These are phyloP conservation scores for Fagopyrum esculentum DNA, from an alignment of 148 eudicot genomes.

Conservation along the genomic window DNA sequence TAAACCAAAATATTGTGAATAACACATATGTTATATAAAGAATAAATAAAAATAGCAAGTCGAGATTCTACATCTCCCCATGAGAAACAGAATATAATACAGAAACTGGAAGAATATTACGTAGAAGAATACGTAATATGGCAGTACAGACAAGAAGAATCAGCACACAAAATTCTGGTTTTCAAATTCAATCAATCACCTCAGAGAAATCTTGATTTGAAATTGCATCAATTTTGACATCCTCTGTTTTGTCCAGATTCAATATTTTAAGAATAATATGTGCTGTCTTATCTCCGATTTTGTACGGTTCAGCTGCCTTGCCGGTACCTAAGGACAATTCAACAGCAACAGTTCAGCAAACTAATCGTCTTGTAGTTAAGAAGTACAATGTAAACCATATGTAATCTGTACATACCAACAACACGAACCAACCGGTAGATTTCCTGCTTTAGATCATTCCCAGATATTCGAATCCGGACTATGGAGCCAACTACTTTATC, in stretches of 20 bases:
- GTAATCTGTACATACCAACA: constrained; percentile 46
- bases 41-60: neutral
- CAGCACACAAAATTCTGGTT: neutral
- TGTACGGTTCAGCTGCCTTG: constrained; percentile 58
- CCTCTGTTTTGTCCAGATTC: constrained; percentile 82
- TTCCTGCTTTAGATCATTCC: constrained; percentile 77
- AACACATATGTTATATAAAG: neutral
- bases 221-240: constrained; percentile 51
- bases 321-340: constrained; percentile 42
- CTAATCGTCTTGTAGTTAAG: neutral
- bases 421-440: constrained; percentile 85
- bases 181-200: constrained; percentile 35
- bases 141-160: neutral
- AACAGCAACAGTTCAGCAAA: neutral
- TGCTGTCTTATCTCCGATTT: constrained; percentile 43
- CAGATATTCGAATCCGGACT: constrained; percentile 74
- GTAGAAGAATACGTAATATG: neutral
- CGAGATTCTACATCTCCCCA: neutral
- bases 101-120: neutral
- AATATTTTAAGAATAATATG: constrained; percentile 72
- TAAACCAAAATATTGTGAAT: neutral
- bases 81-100: neutral
- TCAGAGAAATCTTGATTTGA: constrained; percentile 91
- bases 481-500: constrained; percentile 83
- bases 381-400: constrained; percentile 1